A percentile compares a stretch with the other conserved stretches of the same genome.
Conservation (phyloP, 163 green algal genomes). For the Prototheca cutis region DNA sequence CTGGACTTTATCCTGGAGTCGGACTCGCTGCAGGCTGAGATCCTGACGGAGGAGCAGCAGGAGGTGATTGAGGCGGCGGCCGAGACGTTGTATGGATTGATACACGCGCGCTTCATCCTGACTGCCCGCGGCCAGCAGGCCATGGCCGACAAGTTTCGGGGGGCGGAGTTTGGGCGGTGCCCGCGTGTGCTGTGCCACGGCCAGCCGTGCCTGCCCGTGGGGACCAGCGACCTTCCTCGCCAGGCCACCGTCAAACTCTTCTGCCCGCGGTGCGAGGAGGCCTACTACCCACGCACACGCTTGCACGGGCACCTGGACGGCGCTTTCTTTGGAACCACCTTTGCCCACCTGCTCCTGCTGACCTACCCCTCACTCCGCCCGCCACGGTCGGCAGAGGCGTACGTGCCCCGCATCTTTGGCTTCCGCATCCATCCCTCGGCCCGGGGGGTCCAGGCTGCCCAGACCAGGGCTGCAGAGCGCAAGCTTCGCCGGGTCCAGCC, state of each 20-base stretch:
- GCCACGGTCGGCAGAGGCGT: slow-evolving; percentile 50
- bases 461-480: background rate
- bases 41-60: slow-evolving; percentile 93
- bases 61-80: slow-evolving; percentile 92
- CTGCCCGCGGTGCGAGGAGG: slow-evolving; percentile 91
- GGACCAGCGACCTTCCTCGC: slow-evolving; percentile 82
- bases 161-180: slow-evolving; percentile 90
- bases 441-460: background rate
- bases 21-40: slow-evolving; percentile 67
- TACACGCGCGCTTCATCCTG: slow-evolving; percentile 95
- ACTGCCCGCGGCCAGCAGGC: slow-evolving; percentile 63
- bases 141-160: slow-evolving; percentile 97
- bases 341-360: slow-evolving; percentile 96
- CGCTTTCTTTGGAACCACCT: slow-evolving; percentile 97
- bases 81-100: slow-evolving; percentile 97
- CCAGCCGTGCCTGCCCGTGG: slow-evolving; percentile 84
- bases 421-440: slow-evolving; percentile 51
- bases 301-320: slow-evolving; percentile 84
- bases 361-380: slow-evolving; percentile 82
- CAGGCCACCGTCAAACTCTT: slow-evolving; percentile 93
- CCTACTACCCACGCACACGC: slow-evolving; percentile 88
- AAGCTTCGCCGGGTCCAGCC: background rate
- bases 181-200: slow-evolving; percentile 82
- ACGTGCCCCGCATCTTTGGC: slow-evolving; percentile 85
- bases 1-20: slow-evolving; percentile 96